Evolutionary conservation across 768 basidiomycete species (phyloP), one percentile per base, ranked within the genome.

Genomic region (Serpula lacrymans): DNA sequence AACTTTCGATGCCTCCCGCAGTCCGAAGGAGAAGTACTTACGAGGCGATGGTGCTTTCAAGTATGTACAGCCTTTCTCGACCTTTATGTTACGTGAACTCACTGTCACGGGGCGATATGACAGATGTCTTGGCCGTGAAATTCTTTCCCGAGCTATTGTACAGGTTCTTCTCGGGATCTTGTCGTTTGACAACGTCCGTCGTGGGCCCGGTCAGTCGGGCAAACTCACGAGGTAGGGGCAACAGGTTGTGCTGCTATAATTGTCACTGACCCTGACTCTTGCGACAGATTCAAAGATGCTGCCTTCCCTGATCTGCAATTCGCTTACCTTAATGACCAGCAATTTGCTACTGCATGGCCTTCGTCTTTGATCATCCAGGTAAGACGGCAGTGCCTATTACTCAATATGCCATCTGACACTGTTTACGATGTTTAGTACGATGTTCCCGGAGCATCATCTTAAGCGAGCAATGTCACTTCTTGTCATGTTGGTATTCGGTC

Each of bases 171-270:
- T 78, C 14, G 80, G 75, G 3, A 63, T 90, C 17, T 80, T 80
- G 45, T 70, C 70, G 25, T 69, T 76, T 30, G 63, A 72, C 18
- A 78, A 78, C 36, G 48, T 90, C 32, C 68, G 72, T 25, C 81
- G 84, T 34, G 85, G 78, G 3, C 84, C 84, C 1, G 82, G 80
- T 1, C 68, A 73, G 34, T 86, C 84, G 5, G 88, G 88, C 1
- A 48, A 41, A 10, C 74, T 91, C 23, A 72, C 73, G 41, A 69
- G 80, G 77, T 74, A 41, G 39, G 62, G 52, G 3, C 12, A 5
- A 24, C 16, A 13, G n/a, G 23, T 9, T 2, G 25, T 24, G 6
- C 31, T 32, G 22, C 26, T 13, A 29, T 28, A 25, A 12, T 8
- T 34, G 23, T 45, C 4, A 33, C 14, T 34, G 26, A 6, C 22